Evolutionary conservation across 31 red algal species (phyloP).

Genomic region (Porphyra umbilicalis): DNA sequence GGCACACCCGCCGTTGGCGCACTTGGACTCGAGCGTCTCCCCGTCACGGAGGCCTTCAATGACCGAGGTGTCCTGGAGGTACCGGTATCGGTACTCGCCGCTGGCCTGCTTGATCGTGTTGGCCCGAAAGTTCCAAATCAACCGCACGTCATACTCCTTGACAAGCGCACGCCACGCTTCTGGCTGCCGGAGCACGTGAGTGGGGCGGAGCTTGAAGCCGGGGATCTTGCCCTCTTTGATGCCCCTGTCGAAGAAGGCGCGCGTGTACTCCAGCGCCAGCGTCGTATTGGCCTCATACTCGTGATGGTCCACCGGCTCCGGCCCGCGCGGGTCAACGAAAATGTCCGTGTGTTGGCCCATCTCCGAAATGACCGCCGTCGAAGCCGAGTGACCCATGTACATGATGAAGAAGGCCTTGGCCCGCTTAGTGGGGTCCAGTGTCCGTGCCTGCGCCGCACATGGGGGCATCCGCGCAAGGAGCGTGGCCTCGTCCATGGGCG

Average conservation of each 20-base stretch:
- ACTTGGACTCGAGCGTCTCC: conserved; percentile 18
- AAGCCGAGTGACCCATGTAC: conserved; percentile 55
- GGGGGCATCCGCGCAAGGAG: not conserved
- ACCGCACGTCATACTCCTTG: conserved; percentile 22
- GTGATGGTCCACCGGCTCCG: conserved; percentile 41
- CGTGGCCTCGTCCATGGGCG: not conserved
- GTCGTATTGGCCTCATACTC: conserved; percentile 16
- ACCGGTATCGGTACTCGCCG: conserved; percentile 31
- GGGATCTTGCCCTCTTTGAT: conserved; percentile 19
- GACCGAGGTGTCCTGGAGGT: conserved; percentile 31
- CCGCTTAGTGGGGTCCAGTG: not conserved
- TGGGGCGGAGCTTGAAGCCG: conserved; percentile 54
- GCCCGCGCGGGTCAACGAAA: conserved; percentile 8
- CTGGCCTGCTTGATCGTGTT: conserved; percentile 53
- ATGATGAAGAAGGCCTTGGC: conserved; percentile 43
- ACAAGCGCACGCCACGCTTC: conserved; percentile 13
- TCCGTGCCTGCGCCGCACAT: not conserved
- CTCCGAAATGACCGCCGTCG: conserved; percentile 45
- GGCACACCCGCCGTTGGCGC: conserved; percentile 42
- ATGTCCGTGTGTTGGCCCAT: conserved; percentile 24
- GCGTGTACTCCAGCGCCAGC: conserved; percentile 19
- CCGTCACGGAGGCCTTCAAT: conserved; percentile 30
- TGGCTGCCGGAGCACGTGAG: conserved; percentile 13
- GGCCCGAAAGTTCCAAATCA: conserved; percentile 42
- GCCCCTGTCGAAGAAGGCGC: conserved; percentile 24